Conservation (phyloP, 192 early-diverging fungal species). For the Thamnidium elegans region DNA sequence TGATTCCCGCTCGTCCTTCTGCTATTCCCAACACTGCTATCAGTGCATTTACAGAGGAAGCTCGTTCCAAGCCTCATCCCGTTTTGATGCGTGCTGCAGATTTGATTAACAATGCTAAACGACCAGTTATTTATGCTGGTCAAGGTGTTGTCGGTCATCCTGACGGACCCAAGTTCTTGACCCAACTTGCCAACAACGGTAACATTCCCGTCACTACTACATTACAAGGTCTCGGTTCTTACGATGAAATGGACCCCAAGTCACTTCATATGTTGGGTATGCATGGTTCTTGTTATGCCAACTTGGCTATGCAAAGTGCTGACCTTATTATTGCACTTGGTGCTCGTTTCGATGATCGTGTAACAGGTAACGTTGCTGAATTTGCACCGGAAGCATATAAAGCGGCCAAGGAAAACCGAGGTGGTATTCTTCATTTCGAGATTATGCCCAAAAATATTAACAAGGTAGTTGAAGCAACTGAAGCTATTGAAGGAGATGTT, state of each 20-base stretch:
- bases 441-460: slow-evolving; percentile 99
- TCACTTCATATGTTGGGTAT: slow-evolving; percentile 98
- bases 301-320: slow-evolving; percentile 95
- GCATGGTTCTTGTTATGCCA: slow-evolving; percentile 98
- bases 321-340: slow-evolving; percentile 94
- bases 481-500: slow-evolving; percentile 95
- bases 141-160: slow-evolving; percentile 83
- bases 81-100: slow-evolving; percentile 73
- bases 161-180: slow-evolving; percentile 78
- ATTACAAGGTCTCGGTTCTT: slow-evolving; percentile 87
- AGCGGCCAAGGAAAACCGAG: slow-evolving; percentile 82
- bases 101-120: slow-evolving; percentile 82
- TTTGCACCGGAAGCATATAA: slow-evolving; percentile 93
- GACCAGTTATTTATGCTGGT: slow-evolving; percentile 95
- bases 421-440: slow-evolving; percentile 98
- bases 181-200: slow-evolving; percentile 79
- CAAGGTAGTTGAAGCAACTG: slow-evolving; percentile 90
- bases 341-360: slow-evolving; percentile 98
- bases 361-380: slow-evolving; percentile 81
- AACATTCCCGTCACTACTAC: slow-evolving; percentile 99
- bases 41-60: slow-evolving; percentile 42
- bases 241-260: slow-evolving; percentile 87
- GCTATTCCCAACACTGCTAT: slow-evolving; percentile 50
- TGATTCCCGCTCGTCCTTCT: slow-evolving; percentile 71
- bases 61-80: slow-evolving; percentile 44